Conservation (phyloP, 2,329 filamentous ascomycete genomes). For the Neonectria neomacrospora region DNA sequence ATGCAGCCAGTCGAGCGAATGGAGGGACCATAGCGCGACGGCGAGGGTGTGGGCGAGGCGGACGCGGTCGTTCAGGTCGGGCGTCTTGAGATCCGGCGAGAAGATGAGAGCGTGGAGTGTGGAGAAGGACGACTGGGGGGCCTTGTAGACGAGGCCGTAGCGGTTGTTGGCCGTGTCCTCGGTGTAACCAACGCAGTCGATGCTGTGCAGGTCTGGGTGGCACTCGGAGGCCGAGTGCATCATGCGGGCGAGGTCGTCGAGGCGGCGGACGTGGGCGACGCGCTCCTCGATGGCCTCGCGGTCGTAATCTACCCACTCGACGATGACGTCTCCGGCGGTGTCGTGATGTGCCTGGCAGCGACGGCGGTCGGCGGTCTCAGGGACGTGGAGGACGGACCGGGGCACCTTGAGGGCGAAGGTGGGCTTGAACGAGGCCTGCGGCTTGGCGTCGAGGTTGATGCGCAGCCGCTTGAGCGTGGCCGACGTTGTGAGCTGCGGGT, state of each 20-base stretch:
- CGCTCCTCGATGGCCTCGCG: conserved; percentile 54
- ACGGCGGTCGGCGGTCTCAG: conserved; percentile 22
- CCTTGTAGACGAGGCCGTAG: conserved; percentile 58
- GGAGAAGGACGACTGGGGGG: conserved; percentile 50
- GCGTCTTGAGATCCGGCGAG: conserved; percentile 52
- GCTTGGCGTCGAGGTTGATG: conserved; percentile 58
- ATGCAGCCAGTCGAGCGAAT: conserved; percentile 66
- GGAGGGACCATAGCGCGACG: conserved; percentile 60
- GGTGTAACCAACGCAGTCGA: conserved; percentile 60
- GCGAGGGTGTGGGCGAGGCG: conserved; percentile 55
- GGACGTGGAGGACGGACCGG: conserved; percentile 45
- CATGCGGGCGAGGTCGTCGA: conserved; percentile 60
- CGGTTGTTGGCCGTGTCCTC: conserved; percentile 53
- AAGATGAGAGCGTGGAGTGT: conserved; percentile 54
- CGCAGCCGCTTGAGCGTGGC: conserved; percentile 58
- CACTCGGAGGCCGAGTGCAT: conserved; percentile 57
- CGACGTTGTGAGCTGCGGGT: conserved; percentile 55
- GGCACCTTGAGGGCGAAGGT: conserved; percentile 56
- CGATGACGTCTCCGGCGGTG: conserved; percentile 49
- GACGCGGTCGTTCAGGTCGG: conserved; percentile 57
- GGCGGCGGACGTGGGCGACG: conserved; percentile 55
- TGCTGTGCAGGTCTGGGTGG: conserved; percentile 59
- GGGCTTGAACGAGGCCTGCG: conserved; percentile 54
- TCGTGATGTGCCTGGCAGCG: conserved; percentile 51
- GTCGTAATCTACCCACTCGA: conserved; percentile 61